Percentiles rank a stretch among this genome's conserved stretches.
phyloP scores from a whole-genome alignment of 345 rosid genomes.

The Eucalyptus marginata region DNA sequence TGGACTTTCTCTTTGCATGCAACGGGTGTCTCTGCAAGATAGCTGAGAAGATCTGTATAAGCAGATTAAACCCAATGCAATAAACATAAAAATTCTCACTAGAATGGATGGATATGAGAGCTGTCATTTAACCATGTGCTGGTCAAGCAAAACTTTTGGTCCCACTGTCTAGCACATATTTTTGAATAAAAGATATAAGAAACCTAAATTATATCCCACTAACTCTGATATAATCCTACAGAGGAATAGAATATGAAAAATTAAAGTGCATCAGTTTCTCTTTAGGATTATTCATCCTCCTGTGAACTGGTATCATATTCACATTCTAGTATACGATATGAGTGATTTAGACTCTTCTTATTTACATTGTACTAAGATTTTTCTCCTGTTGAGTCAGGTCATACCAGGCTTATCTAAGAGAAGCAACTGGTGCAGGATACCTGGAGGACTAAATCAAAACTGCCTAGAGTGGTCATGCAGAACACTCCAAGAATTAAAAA shows the following conservation, averaged over 20 bases:
- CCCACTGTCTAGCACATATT: neutral
- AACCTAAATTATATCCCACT: neutral
- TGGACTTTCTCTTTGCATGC: slow-evolving; percentile 67
- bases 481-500: neutral
- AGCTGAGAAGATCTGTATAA: slow-evolving; percentile 25
- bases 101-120: neutral
- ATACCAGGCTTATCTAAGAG: neutral
- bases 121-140: neutral
- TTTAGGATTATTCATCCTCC: neutral
- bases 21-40: slow-evolving; percentile 82
- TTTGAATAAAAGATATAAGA: neutral
- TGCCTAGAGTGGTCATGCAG: neutral
- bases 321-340: neutral
- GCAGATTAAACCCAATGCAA: neutral
- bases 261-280: neutral
- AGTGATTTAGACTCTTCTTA: neutral
- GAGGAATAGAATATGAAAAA: neutral
- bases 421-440: neutral
- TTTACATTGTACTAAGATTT: neutral
- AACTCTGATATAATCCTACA: neutral
- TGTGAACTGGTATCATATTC: neutral
- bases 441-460: neutral
- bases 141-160: neutral
- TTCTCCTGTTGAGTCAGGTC: neutral
- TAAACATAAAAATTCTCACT: neutral